Evolutionary conservation across 441 rosid species (phyloP).

Genomic region (Arabidopsis hybrid): DNA sequence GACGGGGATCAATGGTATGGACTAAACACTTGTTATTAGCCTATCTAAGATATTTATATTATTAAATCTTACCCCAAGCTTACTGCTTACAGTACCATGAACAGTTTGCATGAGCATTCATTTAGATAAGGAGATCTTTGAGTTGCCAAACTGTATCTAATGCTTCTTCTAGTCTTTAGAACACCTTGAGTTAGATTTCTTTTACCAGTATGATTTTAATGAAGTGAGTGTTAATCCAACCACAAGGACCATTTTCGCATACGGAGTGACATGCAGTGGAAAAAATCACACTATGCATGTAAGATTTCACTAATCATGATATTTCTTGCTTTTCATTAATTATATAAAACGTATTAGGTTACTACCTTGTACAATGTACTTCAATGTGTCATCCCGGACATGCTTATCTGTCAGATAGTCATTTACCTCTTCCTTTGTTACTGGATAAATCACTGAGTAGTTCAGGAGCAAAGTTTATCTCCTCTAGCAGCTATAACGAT

Average conservation of each 20-base stretch:
- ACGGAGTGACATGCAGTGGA: slow-evolving; percentile 99
- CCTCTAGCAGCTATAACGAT: not conserved
- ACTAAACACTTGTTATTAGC: not conserved
- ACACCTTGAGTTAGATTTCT: not conserved
- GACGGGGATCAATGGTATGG: slow-evolving; percentile 90
- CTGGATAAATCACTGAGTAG: slow-evolving; percentile 11
- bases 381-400: slow-evolving; percentile 7
- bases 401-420: slow-evolving; percentile 8
- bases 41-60: not conserved
- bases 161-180: no score
- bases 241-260: slow-evolving; percentile 95
- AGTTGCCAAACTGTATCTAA: not conserved
- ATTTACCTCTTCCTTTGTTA: slow-evolving; percentile 8
- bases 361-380: slow-evolving; percentile 6
- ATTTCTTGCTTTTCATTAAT: slow-evolving; percentile 13
- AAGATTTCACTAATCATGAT: slow-evolving; percentile 47
- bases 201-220: slow-evolving; percentile 11
- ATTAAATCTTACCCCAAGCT: not conserved
- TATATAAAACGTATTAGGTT: not conserved
- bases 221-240: slow-evolving; percentile 40
- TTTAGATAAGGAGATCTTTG: slow-evolving; percentile 25
- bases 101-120: slow-evolving; percentile 15
- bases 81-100: not conserved
- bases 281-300: slow-evolving; percentile 99
- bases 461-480: slow-evolving; percentile 7